Evolutionary conservation across 805 yeast genomes (phyloP).

Genomic region (Saturnispora hagleri): DNA sequence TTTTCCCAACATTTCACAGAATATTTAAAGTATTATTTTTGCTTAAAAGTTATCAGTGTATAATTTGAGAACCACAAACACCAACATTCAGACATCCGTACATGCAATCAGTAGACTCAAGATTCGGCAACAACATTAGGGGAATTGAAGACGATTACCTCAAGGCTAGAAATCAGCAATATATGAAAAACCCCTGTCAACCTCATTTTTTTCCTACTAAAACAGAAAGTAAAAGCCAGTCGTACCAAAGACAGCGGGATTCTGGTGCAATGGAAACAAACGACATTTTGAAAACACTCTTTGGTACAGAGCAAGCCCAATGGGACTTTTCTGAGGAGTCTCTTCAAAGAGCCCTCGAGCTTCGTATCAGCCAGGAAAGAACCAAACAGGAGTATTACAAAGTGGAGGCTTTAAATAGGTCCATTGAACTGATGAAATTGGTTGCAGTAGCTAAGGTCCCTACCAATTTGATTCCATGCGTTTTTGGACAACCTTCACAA

Average conservation of each 20-base stretch:
- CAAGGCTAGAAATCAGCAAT: neutral
- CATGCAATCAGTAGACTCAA: neutral
- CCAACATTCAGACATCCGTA: neutral
- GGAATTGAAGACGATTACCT: neutral
- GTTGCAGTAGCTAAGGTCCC: constrained; percentile 61
- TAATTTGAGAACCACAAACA: neutral
- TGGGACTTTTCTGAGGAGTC: constrained; percentile 55
- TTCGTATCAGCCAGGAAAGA: constrained; percentile 64
- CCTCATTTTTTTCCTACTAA: neutral
- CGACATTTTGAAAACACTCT: constrained; percentile 32
- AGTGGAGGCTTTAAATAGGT: constrained; percentile 50
- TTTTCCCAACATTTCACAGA: neutral
- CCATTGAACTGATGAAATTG: constrained; percentile 51
- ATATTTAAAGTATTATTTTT: neutral
- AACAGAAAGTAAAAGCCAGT: neutral
- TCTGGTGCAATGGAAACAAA: neutral
- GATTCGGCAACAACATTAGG: neutral
- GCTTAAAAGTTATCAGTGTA: neutral
- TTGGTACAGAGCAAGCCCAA: constrained; percentile 43
- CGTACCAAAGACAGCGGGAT: neutral
- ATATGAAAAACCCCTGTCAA: constrained; percentile 1
- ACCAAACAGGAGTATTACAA: constrained; percentile 74
- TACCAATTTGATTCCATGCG: constrained; percentile 46
- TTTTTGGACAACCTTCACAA: constrained; percentile 32
- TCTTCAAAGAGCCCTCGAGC: constrained; percentile 46